These are phyloP conservation scores for Elaeis oleifera DNA, from an alignment of 202 grass and related monocot genomes.

Conservation along the genomic window DNA sequence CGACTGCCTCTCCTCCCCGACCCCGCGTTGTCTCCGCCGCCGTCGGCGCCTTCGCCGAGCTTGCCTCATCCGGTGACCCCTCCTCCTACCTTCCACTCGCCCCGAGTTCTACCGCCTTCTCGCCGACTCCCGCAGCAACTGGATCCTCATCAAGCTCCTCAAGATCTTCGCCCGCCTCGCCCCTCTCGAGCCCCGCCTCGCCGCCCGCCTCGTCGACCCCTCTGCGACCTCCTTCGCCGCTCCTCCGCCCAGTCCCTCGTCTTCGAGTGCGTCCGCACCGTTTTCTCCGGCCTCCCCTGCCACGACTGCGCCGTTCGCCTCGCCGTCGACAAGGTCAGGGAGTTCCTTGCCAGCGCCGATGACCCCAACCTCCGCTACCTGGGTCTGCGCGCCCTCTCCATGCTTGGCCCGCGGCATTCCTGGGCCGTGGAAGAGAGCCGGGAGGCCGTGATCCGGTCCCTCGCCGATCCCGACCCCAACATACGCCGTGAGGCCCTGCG, in stretches of 20 bases:
- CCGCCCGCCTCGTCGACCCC: constrained; percentile 49
- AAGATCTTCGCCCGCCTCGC: constrained; percentile 75
- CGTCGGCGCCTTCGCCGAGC: constrained; percentile 68
- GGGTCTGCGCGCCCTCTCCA: constrained; percentile 57
- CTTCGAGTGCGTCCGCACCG: constrained; percentile 69
- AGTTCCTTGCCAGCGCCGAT: constrained; percentile 48
- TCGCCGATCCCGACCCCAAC: constrained; percentile 60
- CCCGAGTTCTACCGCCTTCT: constrained; percentile 66
- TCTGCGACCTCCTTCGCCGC: constrained; percentile 57
- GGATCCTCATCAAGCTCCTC: constrained; percentile 87
- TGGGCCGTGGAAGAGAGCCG: constrained; percentile 41
- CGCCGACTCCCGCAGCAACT: constrained; percentile 61
- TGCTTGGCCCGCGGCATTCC: constrained; percentile 44
- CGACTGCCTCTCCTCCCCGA: constrained; percentile 62
- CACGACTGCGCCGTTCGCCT: constrained; percentile 48
- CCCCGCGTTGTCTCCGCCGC: constrained; percentile 49
- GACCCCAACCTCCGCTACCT: constrained; percentile 92
- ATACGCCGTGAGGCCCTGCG: constrained; percentile 52
- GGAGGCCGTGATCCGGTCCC: constrained; percentile 37
- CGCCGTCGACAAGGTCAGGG: constrained; percentile 62
- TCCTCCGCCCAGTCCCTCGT: constrained; percentile 69
- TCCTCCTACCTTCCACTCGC: constrained; percentile 71
- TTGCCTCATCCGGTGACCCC: constrained; percentile 50
- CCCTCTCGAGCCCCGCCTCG: constrained; percentile 61
- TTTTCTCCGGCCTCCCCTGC: constrained; percentile 41